A percentile compares a stretch with the other conserved stretches of the same genome.
These are phyloP conservation scores for Melanomma pulvis-pyrius DNA, from an alignment of 495 filamentous ascomycete genomes.

Conservation along the genomic window DNA sequence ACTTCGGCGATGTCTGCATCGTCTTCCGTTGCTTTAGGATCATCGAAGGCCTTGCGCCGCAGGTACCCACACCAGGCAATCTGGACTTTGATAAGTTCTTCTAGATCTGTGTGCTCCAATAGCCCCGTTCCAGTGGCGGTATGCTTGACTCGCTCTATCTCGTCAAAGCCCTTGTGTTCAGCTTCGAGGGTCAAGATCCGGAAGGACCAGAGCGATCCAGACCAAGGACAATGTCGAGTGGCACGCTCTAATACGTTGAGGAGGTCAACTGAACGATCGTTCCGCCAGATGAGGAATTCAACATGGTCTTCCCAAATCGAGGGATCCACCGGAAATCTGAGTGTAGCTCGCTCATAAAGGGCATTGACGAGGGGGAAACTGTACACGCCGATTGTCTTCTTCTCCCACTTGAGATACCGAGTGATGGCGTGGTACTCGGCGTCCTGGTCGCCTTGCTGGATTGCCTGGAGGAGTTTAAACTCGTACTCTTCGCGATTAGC, in stretches of 20 bases:
- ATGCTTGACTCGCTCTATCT: conserved; percentile 87
- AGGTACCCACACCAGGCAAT: conserved; percentile 92
- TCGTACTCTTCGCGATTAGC: conserved; percentile 71
- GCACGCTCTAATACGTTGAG: conserved; percentile 68
- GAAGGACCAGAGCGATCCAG: conserved; percentile 85
- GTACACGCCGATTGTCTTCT: conserved; percentile 54
- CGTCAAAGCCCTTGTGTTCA: conserved; percentile 70
- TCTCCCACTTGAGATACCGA: conserved; percentile 86
- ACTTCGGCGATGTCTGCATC: conserved; percentile 90
- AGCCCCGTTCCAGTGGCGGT: conserved; percentile 81
- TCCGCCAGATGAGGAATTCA: conserved; percentile 65
- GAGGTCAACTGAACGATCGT: conserved; percentile 37
- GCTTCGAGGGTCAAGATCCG: conserved; percentile 82
- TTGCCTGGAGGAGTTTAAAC: conserved; percentile 62
- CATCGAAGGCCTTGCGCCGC: conserved; percentile 76
- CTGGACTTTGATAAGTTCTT: conserved; percentile 84
- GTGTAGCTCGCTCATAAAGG: conserved; percentile 73
- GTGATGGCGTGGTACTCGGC: conserved; percentile 61
- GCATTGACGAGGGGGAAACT: conserved; percentile 68
- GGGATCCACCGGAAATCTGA: conserved; percentile 70
- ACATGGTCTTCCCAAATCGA: conserved; percentile 79
- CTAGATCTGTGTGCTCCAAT: conserved; percentile 73
- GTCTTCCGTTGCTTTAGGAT: conserved; percentile 69
- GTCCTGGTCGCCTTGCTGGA: conserved; percentile 59
- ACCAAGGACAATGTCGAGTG: conserved; percentile 89